Percentiles rank a stretch among this genome's conserved stretches.
These are phyloP conservation scores for Chlorophyllum brunneum DNA, from an alignment of 768 basidiomycete genomes.

Conservation along the genomic window DNA sequence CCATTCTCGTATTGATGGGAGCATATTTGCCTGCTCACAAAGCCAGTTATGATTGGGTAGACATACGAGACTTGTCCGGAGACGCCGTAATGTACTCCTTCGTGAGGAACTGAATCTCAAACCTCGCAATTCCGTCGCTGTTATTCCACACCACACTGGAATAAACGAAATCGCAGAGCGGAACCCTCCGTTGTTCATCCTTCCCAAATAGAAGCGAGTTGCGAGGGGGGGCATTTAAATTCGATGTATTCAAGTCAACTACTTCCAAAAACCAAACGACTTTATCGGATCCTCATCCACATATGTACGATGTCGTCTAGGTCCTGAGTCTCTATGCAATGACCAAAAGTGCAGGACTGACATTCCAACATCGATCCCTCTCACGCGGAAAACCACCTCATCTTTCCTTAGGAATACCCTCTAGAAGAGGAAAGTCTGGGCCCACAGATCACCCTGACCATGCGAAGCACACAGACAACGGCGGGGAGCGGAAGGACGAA, in stretches of 20 bases:
- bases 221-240: no score
- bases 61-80: no score
- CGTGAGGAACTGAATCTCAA: no score
- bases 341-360: conserved; percentile 19
- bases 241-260: background rate
- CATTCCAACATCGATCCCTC: conserved; percentile 22
- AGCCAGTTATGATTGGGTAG: no score
- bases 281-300: background rate
- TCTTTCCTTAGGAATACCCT: conserved; percentile 21
- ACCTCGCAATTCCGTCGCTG: no score
- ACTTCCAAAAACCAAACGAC: no score
- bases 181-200: background rate
- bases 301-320: conserved; percentile 26
- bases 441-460: conserved; percentile 14
- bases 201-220: conserved; percentile 1
- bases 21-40: no score
- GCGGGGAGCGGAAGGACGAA: conserved; percentile 12
- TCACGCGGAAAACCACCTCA: conserved; percentile 28
- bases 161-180: background rate
- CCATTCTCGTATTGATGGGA: no score
- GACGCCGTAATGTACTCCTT: no score
- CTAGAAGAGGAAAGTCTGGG: conserved; percentile 24
- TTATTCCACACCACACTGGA: no score
- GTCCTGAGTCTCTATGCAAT: conserved; percentile 17
- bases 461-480: conserved; percentile 19